Evolutionary conservation across 1,284 basidiomycete species (phyloP).

Genomic region (Tranzscheliella williamsii): DNA sequence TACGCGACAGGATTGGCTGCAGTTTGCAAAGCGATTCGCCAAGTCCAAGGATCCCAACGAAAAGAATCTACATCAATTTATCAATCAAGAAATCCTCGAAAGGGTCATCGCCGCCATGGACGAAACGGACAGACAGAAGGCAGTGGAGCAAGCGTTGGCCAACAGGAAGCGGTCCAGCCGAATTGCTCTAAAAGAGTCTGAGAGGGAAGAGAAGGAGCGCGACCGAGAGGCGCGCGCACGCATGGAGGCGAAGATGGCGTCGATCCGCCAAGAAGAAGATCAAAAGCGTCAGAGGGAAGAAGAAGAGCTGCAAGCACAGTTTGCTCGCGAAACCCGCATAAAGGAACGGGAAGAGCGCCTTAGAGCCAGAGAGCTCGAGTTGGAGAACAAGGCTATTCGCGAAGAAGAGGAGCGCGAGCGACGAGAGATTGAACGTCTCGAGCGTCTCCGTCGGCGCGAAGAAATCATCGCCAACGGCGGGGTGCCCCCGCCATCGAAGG

Average conservation of each 20-base stretch:
- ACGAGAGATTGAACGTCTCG: conserved; percentile 42
- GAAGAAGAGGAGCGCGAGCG: conserved; percentile 49
- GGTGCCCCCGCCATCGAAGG: conserved; percentile 26
- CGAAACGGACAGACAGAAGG: conserved; percentile 64
- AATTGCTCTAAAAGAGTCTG: conserved; percentile 68
- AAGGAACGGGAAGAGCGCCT: conserved; percentile 63
- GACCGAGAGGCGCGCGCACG: conserved; percentile 61
- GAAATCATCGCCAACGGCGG: conserved; percentile 65
- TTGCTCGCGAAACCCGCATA: conserved; percentile 61
- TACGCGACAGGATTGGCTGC: conserved; percentile 70
- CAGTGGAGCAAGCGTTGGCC: conserved; percentile 70
- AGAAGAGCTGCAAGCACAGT: conserved; percentile 62
- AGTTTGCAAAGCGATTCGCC: conserved; percentile 72
- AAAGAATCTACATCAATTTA: conserved; percentile 72
- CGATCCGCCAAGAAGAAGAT: conserved; percentile 65
- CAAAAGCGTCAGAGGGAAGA: conserved; percentile 65
- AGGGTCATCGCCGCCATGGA: conserved; percentile 66
- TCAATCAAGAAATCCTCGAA: conserved; percentile 72
- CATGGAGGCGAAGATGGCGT: conserved; percentile 64
- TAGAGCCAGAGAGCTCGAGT: conserved; percentile 59
- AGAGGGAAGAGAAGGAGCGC: conserved; percentile 66
- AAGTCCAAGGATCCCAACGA: conserved; percentile 77
- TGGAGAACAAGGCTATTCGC: conserved; percentile 38
- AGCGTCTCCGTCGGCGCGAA: conserved; percentile 69
- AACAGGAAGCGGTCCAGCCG: conserved; percentile 82